Evolutionary conservation across 306 rosid genomes (phyloP).

Genomic region (Cotoneaster glaucophyllus): DNA sequence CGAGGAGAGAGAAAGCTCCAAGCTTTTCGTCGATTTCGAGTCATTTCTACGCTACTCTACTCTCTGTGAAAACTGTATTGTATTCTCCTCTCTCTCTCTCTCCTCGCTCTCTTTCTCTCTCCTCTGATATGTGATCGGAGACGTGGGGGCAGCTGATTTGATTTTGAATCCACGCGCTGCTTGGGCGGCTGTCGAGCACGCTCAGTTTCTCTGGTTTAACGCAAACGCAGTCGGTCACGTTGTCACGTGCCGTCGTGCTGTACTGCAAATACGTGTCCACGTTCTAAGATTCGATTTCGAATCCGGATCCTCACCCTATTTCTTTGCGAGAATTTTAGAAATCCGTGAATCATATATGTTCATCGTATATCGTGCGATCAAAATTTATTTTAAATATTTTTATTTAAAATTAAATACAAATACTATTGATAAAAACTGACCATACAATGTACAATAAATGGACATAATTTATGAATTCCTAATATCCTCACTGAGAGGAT

Average conservation of each 20-base stretch:
- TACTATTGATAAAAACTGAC: rapidly evolving
- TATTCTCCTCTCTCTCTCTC: background rate
- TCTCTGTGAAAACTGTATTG: too few relatives aligned
- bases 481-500: rapidly evolving
- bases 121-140: background rate
- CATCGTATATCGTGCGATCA: too few relatives aligned
- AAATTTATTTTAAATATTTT: too few relatives aligned
- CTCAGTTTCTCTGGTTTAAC: background rate
- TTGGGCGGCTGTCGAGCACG: background rate
- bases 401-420: too few relatives aligned
- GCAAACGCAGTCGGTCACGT: background rate
- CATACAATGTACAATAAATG: too few relatives aligned
- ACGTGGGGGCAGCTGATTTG: background rate
- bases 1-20: background rate
- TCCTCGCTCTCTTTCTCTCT: background rate
- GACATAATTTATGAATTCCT: too few relatives aligned
- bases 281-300: background rate
- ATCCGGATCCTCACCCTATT: too few relatives aligned
- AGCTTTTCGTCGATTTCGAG: constrained; percentile 19
- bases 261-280: background rate
- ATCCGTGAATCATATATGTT: too few relatives aligned
- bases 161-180: background rate
- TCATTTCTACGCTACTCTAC: constrained; percentile 55
- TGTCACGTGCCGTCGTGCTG: background rate
- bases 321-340: too few relatives aligned